Evolutionary conservation across 2,329 filamentous ascomycete genomes (phyloP).

Genomic region (Cadophora sp.): DNA sequence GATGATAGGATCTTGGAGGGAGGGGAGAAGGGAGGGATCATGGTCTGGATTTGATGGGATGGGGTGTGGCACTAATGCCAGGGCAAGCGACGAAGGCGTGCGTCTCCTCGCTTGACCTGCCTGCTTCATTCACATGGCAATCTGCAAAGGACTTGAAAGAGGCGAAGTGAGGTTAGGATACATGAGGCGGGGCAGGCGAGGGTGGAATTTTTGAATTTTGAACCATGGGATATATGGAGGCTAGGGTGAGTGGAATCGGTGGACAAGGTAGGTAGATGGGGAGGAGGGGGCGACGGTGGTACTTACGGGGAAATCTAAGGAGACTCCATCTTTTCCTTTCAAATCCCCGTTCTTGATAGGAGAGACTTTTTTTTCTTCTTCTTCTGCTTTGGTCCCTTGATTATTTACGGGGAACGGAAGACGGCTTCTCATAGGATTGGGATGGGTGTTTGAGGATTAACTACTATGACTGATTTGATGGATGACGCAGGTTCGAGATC

Average conservation of each 20-base stretch:
- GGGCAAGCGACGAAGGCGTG: slow-evolving; percentile 1
- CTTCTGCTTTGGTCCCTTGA: slow-evolving; percentile 9
- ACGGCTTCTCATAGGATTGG: neutral
- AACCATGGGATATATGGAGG: too few relatives aligned
- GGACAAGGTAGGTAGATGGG: too few relatives aligned
- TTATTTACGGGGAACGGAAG: neutral
- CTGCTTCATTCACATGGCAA: slow-evolving; percentile 1
- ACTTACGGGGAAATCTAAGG: slow-evolving; percentile 12
- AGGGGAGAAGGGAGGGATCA: slow-evolving; percentile 9
- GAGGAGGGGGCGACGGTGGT: slow-evolving; percentile 7
- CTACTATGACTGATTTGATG: neutral
- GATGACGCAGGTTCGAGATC: neutral
- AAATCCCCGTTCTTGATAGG: neutral
- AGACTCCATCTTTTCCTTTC: slow-evolving; percentile 3
- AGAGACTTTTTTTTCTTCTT: slow-evolving; percentile 5
- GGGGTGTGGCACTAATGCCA: slow-evolving; percentile 16
- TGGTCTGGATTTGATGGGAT: neutral
- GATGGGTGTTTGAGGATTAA: neutral
- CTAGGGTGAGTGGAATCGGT: too few relatives aligned
- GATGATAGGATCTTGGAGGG: slow-evolving; percentile 10
- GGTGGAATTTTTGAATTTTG: too few relatives aligned
- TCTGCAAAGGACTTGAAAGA: neutral
- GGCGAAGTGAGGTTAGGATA: neutral
- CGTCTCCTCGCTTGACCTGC: slow-evolving; percentile 6
- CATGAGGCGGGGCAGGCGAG: neutral